Evolutionary conservation across 169 alveolate species (phyloP), one percentile per base, ranked within the genome.

Genomic region (Plasmodium reichenowi): DNA sequence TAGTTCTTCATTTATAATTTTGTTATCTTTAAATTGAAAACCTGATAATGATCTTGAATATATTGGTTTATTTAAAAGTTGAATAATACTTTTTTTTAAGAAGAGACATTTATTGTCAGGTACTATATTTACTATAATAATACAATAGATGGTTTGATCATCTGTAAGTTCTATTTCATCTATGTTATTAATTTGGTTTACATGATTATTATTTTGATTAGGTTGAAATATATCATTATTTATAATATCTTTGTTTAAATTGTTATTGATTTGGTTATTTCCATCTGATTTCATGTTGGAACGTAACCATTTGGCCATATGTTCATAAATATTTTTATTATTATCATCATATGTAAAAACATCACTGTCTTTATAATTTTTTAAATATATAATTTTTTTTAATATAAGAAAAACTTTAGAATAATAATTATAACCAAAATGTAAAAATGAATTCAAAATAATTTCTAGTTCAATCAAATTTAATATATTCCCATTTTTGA

Each of bases 1-100:
- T 47, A 76, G 24, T 38, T 76, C 75, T 17, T 64, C 45, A 47
- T 66, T 50, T 47, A 76, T 56, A 5, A 48, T 47, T 76, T 76
- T 76, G 6, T 10, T 50, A 15, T 76, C 76, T 24, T 76, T 66
- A 59, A 45, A 76, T 32, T 66, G 26, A 76, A 76, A 76, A 24
- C 89, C 89, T 29, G 64, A 60, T 45, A 76, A 59, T 47, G 89
- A 63, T 12, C 63, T 76, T 47, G 89, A 76, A 38, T 76, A 22
- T 13, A 76, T 75, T 24, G 89, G 89, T 26, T 76, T 64, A n/a
- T 15, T 64, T 50, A 76, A 20, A 13, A 76, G 62, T 4, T 64
- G 20, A 64, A 64, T 70, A 20, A 76, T 76, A 12, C 7, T 59
- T 12, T 56, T 22, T 68, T 76, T 64, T 54, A 76, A 32, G 22